Percentiles rank a stretch among this genome's conserved stretches.
phyloP scores from a whole-genome alignment of 2,329 filamentous ascomycete genomes.

The Lachnum nothofagi region DNA sequence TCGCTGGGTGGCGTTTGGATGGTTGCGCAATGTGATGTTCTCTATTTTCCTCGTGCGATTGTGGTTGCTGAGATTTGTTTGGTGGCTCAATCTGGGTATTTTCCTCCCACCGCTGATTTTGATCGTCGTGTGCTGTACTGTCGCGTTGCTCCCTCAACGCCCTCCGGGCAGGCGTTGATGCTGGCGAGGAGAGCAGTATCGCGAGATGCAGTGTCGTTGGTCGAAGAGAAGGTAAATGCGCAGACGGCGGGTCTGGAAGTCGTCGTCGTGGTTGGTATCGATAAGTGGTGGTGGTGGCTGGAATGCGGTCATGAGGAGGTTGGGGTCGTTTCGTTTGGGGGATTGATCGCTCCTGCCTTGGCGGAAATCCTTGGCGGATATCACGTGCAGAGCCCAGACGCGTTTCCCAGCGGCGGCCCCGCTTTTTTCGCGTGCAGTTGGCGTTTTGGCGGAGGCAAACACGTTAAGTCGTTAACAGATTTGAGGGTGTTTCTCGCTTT shows the following conservation, averaged over 20 bases:
- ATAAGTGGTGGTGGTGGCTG: conserved; percentile 4
- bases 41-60: not conserved
- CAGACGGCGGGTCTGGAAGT: not conserved
- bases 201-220: not conserved
- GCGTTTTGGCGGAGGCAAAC: not conserved
- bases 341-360: not conserved
- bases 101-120: conserved; percentile 3
- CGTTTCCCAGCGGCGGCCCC: no score
- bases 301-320: conserved; percentile 2
- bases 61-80: conserved; percentile 2
- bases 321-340: not conserved
- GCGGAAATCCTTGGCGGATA: not conserved
- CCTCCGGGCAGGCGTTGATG: not conserved
- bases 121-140: no score
- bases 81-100: not conserved
- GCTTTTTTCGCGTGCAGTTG: conserved; percentile 4
- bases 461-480: no score
- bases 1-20: conserved; percentile 3
- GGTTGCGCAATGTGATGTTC: not conserved
- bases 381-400: not conserved
- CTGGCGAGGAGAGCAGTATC: not conserved
- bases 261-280: not conserved
- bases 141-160: conserved; percentile 4
- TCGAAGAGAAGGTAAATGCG: not conserved
- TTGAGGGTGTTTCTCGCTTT: no score